Evolutionary conservation across 495 filamentous ascomycete genomes (phyloP).

Genomic region (Astrothelium subdiscretum): DNA sequence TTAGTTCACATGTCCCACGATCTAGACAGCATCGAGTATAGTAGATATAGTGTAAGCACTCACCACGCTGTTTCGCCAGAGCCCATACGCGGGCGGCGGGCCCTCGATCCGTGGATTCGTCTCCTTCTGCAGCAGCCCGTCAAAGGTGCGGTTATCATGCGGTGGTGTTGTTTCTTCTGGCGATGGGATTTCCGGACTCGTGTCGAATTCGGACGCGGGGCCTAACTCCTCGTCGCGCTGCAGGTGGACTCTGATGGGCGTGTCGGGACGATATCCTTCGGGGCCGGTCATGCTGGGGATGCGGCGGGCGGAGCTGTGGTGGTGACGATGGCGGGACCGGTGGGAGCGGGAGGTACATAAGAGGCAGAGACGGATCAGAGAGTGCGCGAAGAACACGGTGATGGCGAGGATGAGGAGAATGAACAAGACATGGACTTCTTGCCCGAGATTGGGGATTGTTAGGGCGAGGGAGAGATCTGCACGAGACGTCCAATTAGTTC

Average conservation of each 20-base stretch:
- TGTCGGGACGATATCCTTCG: constrained; percentile 24
- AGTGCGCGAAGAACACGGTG: constrained; percentile 70
- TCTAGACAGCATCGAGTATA: too few relatives aligned
- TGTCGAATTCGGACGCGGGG: constrained; percentile 9
- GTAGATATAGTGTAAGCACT: neutral
- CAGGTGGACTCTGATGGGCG: constrained; percentile 28
- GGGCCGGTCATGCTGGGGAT: constrained; percentile 21
- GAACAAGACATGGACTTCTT: constrained; percentile 55
- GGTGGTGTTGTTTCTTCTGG: neutral
- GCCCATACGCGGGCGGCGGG: constrained; percentile 77
- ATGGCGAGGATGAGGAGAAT: constrained; percentile 62
- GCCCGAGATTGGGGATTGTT: constrained; percentile 38
- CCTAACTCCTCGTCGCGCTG: constrained; percentile 24
- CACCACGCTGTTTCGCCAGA: constrained; percentile 76
- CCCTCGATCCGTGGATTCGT: constrained; percentile 32
- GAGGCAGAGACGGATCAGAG: constrained; percentile 60
- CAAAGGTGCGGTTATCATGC: neutral
- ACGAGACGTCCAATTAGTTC: neutral
- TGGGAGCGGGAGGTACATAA: constrained; percentile 20
- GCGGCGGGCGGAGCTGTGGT: constrained; percentile 5
- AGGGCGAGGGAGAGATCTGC: constrained; percentile 60
- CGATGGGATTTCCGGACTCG: neutral
- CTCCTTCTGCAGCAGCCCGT: neutral
- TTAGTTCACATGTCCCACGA: too few relatives aligned
- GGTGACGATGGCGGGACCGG: constrained; percentile 3